Evolutionary conservation across 305 asterid genomes (phyloP), one percentile per base, ranked within the genome.

Genomic region (Euphrasia arctica): DNA sequence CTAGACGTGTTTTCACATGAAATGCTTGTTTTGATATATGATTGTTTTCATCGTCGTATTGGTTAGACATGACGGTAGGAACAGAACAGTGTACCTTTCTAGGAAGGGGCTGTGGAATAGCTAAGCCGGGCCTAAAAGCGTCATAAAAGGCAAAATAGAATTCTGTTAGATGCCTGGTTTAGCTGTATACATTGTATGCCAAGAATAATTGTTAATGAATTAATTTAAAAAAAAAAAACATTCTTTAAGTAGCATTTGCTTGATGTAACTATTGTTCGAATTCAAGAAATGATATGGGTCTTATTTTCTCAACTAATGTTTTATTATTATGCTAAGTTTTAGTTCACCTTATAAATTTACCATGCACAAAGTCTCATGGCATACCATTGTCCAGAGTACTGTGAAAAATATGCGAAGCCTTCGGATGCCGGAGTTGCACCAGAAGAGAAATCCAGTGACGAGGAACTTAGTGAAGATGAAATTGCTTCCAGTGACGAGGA

Each of bases 321-420:
- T 14, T 28, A 27, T 2, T 54, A 34, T 32, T 51, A 34, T 61
- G 64, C 50, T 25, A 29, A n/a, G 28, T 25, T 48, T 48, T 13
- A 22, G 54, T 48, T 48, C 54, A 13, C 7, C 54, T 48, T 48
- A 48, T 48, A 12, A 48, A 10, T 10, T 48, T 48, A 43, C 50
- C 25, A 11, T 48, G 22, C 59, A 67, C 31, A 58, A 66, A 52
- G 54, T 31, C 71, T 69, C 28, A 57, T 52, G 29, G 62, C 58
- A 41, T n/a, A 3, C 62, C 41, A 45, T 63, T 60, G 66, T 67
- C 15, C 79, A 90, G 97, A 90, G 73, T 86, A 76, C 29, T 85
- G 97, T 10, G 83, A 88, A 69, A 90, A 81, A 69, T 84, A 82
- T 58, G 97, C 97, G 0, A 90, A 85, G 81, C 83, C 90, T 41